Conservation (phyloP, 2,329 filamentous ascomycete genomes). For the Diaporthe longicolla region DNA sequence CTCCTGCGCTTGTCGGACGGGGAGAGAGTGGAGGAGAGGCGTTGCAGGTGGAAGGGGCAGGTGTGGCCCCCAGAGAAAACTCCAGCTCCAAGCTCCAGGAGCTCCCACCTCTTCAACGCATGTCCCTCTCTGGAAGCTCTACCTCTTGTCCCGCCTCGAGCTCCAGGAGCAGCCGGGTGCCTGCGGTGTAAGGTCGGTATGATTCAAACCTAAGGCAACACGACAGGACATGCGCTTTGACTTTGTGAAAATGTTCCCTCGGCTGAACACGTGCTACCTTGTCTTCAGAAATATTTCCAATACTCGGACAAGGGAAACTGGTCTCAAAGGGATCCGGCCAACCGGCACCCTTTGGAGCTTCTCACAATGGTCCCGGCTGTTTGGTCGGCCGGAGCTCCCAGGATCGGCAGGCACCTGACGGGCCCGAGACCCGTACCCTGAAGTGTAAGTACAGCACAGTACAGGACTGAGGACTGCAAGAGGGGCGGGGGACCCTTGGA, state of each 20-base stretch:
- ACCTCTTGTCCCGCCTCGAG: neutral
- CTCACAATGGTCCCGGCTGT: constrained; percentile 13
- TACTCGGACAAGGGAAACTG: neutral
- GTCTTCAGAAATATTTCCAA: neutral
- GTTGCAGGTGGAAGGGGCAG: neutral
- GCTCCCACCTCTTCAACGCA: neutral
- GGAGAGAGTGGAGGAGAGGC: neutral
- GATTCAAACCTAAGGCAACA: neutral
- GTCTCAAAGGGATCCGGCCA: neutral
- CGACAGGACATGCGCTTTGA: neutral
- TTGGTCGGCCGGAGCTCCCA: constrained; percentile 24
- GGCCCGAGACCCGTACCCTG: constrained; percentile 26
- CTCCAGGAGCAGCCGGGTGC: neutral
- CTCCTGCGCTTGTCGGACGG: constrained; percentile 13
- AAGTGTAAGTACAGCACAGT: neutral
- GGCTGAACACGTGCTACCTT: neutral
- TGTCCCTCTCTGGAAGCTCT: neutral
- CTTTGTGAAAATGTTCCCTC: neutral
- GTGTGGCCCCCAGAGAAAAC: neutral
- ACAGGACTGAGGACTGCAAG: neutral
- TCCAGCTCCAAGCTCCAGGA: neutral
- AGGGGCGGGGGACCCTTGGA: neutral
- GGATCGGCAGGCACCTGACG: constrained; percentile 30
- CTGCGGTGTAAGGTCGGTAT: constrained; percentile 10
- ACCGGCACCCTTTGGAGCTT: neutral